Evolutionary conservation across 306 rosid species (phyloP).

Genomic region (Cucurbita moschata): DNA sequence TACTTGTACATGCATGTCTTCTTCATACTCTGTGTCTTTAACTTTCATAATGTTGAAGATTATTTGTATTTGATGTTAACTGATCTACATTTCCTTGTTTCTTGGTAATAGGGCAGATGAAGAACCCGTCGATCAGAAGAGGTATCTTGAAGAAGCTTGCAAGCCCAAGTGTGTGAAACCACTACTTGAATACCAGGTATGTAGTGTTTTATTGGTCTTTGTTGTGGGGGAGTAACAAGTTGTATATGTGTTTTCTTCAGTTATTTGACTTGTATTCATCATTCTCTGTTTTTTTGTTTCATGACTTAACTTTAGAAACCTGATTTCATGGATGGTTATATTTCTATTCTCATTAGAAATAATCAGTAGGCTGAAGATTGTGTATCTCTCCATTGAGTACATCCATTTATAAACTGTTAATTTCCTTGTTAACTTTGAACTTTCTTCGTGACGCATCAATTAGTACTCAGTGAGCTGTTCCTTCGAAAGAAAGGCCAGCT

Average conservation of each 20-base stretch:
- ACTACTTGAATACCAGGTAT: conserved; percentile 68
- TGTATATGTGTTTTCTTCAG: neutral
- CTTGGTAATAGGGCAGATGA: conserved; percentile 72
- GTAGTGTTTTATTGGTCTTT: neutral
- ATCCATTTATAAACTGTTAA: neutral
- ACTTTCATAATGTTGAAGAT: neutral
- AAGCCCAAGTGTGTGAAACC: conserved; percentile 96
- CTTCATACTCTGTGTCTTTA: neutral
- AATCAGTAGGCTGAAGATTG: neutral
- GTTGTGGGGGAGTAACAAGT: neutral
- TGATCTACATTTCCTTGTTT: neutral
- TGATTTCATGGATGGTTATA: neutral
- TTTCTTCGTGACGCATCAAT: neutral
- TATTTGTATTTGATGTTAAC: neutral
- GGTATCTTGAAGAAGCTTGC: conserved; percentile 67
- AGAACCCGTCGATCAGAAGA: conserved; percentile 88
- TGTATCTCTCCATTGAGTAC: neutral
- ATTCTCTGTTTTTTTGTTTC: neutral
- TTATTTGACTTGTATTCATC: neutral
- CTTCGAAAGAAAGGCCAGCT: neutral
- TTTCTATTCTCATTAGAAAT: neutral
- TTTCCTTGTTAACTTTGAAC: neutral
- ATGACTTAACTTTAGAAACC: neutral
- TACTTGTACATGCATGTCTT: neutral
- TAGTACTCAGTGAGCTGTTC: neutral